phyloP scores from a whole-genome alignment of 768 basidiomycete species.

The Paxillus ammoniavirescens region DNA sequence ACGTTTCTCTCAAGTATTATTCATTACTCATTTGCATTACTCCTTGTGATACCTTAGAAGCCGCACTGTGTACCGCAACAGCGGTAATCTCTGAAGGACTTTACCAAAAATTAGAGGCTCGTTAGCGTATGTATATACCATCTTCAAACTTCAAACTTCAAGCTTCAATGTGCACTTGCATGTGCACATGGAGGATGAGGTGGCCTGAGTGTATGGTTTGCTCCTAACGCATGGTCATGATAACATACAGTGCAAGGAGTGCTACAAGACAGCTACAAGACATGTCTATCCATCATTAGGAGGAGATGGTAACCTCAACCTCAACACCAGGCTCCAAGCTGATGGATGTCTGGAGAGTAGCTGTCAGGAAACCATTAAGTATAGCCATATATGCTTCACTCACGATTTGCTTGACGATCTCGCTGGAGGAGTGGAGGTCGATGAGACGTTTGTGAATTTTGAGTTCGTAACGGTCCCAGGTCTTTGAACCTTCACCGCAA shows the following conservation, averaged over 20 bases:
- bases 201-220: background rate
- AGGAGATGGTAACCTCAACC: slow-evolving; percentile 96
- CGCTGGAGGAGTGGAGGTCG: slow-evolving; percentile 96
- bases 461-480: slow-evolving; percentile 99
- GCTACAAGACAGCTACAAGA: background rate
- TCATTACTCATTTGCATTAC: background rate
- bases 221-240: slow-evolving; percentile 4
- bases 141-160: too few species aligned
- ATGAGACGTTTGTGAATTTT: slow-evolving; percentile 99
- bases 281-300: slow-evolving; percentile 34
- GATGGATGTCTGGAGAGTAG: slow-evolving; percentile 78
- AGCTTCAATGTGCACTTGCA: background rate
- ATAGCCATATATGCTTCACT: slow-evolving; percentile 32
- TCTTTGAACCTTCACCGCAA: slow-evolving; percentile 99
- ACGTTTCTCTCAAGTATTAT: background rate
- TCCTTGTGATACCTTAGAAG: slow-evolving; percentile 17
- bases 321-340: slow-evolving; percentile 99
- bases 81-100: slow-evolving; percentile 14
- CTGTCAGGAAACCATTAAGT: slow-evolving; percentile 5
- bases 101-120: slow-evolving; percentile 2
- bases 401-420: slow-evolving; percentile 99
- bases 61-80: slow-evolving; percentile 6
- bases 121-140: slow-evolving; percentile 9
- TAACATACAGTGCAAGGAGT: background rate
- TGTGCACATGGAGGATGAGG: background rate